Base-by-base conservation (phyloP, 1,139 yeast genomes). In the Blastobotrys persicus region DNA sequence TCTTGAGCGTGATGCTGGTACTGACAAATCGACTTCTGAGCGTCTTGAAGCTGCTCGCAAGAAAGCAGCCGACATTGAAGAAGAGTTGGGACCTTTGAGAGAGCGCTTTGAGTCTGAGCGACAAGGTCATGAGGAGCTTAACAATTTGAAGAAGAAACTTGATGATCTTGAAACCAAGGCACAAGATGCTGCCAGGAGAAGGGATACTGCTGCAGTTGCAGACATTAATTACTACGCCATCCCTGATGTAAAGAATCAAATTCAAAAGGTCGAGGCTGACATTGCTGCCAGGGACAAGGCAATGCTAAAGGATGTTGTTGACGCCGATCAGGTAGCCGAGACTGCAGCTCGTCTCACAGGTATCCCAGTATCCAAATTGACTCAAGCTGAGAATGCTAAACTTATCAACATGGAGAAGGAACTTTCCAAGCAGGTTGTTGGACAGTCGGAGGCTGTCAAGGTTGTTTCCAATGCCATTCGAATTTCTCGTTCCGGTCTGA, bases 291-390 rank as follows among this genome's bases (percentile, higher is more conserved):
- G 79, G 50, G 79, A 82, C 38, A 83, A 83, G 50, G 73, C 83
- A 16, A 73, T 92, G 77, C 79, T 88, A 54, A 85, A 81, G 61
- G 95, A 92, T 66, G 92, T 88, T 49, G 99, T 92, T 50, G 92
- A 92, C 50, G 74, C 94, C 17, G 98, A 92, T 53, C 91, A 89
- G 59, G 94, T 92, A 60, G 88, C 97, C 28, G 98, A 92, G 69
- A 92, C 98, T 28, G 97, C 97, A 26, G 98, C 98, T 2, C 80
- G 96, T 66, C 77, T 94, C 60, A 92, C 98, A 11, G 98, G 98
- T 66, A 91, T 92, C 55, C 98, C 98, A n/a, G 98, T 92, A n/a
- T 80, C 86, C 57, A 92, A 92, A 71, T 78, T 92, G 63, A 86
- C 96, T 2, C 96, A 89, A 71, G 95, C 97, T 28, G 99, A 92